Evolutionary conservation across 148 eudicot species (phyloP).

Genomic region (Beta vulgaris): DNA sequence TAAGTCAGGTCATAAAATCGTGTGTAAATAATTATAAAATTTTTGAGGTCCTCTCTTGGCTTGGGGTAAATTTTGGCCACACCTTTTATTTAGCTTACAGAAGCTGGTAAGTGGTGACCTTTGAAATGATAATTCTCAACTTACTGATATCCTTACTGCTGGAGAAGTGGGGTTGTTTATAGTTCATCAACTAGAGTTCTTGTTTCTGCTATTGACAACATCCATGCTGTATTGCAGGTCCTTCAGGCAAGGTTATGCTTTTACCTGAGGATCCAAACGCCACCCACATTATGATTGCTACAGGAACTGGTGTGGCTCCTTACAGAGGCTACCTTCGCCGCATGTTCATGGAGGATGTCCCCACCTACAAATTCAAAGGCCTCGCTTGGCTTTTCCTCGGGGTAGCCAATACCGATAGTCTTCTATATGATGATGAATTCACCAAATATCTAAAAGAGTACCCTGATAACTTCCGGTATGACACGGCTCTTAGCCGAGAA

Average conservation of each 20-base stretch:
- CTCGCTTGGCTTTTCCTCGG: slow-evolving; percentile 97
- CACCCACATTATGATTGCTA: slow-evolving; percentile 93
- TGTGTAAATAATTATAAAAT: neutral
- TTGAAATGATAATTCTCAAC: neutral
- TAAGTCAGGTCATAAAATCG: neutral
- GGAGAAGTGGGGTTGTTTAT: neutral
- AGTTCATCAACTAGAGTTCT: neutral
- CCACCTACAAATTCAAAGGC: slow-evolving; percentile 70
- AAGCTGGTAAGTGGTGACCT: neutral
- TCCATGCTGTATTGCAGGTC: slow-evolving; percentile 50
- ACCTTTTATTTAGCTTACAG: neutral
- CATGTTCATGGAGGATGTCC: slow-evolving; percentile 90
- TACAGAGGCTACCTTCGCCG: slow-evolving; percentile 91
- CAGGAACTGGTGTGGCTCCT: slow-evolving; percentile 98
- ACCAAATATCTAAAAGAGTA: slow-evolving; percentile 57
- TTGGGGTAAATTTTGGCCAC: neutral
- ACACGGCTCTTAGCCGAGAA: slow-evolving; percentile 85
- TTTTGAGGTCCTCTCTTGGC: neutral
- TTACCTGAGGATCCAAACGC: slow-evolving; percentile 83
- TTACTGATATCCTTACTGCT: neutral
- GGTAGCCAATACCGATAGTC: slow-evolving; percentile 87
- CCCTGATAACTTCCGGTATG: slow-evolving; percentile 74
- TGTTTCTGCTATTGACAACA: neutral
- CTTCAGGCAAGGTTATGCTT: slow-evolving; percentile 94
- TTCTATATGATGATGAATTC: slow-evolving; percentile 84